Evolutionary conservation across 495 filamentous ascomycete genomes (phyloP).

Genomic region (Podospora comata): DNA sequence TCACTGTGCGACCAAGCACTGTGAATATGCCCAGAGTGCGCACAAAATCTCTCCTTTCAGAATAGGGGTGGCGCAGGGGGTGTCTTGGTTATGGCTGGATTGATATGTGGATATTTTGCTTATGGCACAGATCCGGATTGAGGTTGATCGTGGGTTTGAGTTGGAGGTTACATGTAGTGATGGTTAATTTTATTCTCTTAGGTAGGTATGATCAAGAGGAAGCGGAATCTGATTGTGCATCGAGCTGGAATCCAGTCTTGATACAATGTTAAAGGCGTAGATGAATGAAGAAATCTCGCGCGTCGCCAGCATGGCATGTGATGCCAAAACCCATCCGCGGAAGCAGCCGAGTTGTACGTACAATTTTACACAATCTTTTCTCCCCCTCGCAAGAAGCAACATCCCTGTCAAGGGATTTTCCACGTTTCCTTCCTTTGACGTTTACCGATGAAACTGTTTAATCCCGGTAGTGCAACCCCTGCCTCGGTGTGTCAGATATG

Average conservation of each 20-base stretch:
- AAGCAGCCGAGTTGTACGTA: background rate
- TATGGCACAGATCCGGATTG: background rate
- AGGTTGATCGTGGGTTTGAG: background rate
- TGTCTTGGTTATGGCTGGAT: background rate
- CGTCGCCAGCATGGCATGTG: background rate
- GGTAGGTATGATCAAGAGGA: too few species aligned
- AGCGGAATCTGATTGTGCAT: too few species aligned
- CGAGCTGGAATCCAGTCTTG: too few species aligned
- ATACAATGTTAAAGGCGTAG: too few species aligned
- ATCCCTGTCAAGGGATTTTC: background rate
- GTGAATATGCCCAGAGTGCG: background rate
- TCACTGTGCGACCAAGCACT: background rate
- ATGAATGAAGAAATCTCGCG: background rate
- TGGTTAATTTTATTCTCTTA: too few species aligned
- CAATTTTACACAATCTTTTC: background rate
- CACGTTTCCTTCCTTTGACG: background rate
- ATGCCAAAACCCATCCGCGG: background rate
- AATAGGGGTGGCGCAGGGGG: background rate
- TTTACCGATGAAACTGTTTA: background rate
- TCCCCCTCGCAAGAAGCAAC: too few species aligned
- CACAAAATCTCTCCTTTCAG: background rate
- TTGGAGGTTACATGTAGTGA: too few species aligned
- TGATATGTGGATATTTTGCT: background rate
- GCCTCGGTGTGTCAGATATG: background rate
- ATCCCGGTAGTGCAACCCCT: background rate